Evolutionary conservation across 1,284 basidiomycete species (phyloP).

Genomic region (Ceratobasidium sp.): DNA sequence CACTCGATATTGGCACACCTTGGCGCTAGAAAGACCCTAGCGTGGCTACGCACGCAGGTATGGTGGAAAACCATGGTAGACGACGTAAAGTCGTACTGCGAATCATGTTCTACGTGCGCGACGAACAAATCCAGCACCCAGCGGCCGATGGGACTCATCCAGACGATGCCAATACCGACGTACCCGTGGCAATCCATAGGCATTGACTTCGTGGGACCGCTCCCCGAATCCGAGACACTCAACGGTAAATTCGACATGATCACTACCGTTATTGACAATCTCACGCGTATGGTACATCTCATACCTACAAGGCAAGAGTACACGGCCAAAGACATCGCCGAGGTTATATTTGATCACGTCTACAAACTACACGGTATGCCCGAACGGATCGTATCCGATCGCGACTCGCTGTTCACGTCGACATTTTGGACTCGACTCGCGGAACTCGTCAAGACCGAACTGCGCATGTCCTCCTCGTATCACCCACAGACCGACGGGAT

Average conservation of each 20-base stretch:
- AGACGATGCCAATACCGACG: slow-evolving; percentile 48
- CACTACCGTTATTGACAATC: slow-evolving; percentile 58
- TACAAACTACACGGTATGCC: slow-evolving; percentile 58
- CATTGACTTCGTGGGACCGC: slow-evolving; percentile 60
- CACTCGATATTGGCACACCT: slow-evolving; percentile 48
- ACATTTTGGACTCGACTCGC: slow-evolving; percentile 51
- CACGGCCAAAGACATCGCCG: slow-evolving; percentile 49
- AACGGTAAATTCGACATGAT: slow-evolving; percentile 56
- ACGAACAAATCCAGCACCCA: slow-evolving; percentile 19
- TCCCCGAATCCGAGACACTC: slow-evolving; percentile 55
- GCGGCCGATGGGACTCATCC: slow-evolving; percentile 47
- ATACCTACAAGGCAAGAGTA: slow-evolving; percentile 47
- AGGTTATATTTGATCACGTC: slow-evolving; percentile 49
- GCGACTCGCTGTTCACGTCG: no score
- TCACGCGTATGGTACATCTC: slow-evolving; percentile 54
- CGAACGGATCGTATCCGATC: slow-evolving; percentile 55
- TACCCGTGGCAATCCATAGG: slow-evolving; percentile 54
- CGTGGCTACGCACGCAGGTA: slow-evolving; percentile 42
- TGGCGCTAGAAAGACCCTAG: slow-evolving; percentile 48
- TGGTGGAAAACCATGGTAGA: slow-evolving; percentile 51
- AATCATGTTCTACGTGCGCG: slow-evolving; percentile 39
- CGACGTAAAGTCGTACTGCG: slow-evolving; percentile 46
- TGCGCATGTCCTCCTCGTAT: slow-evolving; percentile 52
- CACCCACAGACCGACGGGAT: slow-evolving; percentile 53
- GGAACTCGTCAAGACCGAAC: slow-evolving; percentile 50